Evolutionary conservation across 257 asterid genomes (phyloP).

Genomic region (Salvia miltiorrhiza): DNA sequence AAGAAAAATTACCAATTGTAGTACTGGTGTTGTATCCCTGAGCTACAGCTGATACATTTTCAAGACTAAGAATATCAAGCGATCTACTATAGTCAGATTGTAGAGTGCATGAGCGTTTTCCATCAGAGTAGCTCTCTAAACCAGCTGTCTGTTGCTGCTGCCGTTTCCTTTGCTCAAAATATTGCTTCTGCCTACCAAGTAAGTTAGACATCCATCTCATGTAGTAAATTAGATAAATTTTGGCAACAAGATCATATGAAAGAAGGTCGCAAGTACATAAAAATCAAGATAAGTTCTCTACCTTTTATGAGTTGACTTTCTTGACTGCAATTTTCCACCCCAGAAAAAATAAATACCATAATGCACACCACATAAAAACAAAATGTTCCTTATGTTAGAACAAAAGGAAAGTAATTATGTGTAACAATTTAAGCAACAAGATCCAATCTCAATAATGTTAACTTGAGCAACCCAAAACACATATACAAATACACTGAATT

Average conservation of each 20-base stretch:
- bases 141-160: conserved; percentile 50
- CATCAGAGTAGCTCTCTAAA: conserved; percentile 43
- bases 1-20: conserved; percentile 43
- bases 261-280: conserved; percentile 2
- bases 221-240: neutral
- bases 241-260: conserved; percentile 9
- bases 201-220: neutral
- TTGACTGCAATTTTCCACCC: conserved; percentile 51
- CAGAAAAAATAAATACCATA: conserved; percentile 31
- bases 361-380: conserved; percentile 14
- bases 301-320: conserved; percentile 78
- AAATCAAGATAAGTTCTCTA: conserved; percentile 26
- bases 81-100: conserved; percentile 49
- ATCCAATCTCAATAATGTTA: neutral
- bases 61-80: conserved; percentile 81
- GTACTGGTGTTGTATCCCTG: conserved; percentile 34
- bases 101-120: conserved; percentile 33
- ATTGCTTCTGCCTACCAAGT: conserved; percentile 70
- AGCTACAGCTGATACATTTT: conserved; percentile 48
- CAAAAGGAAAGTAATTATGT: neutral
- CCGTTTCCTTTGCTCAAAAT: conserved; percentile 82
- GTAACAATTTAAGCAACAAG: conserved; percentile 6
- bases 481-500: neutral
- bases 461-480: neutral
- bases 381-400: conserved; percentile 14